Percentiles rank a stretch among this genome's conserved stretches.
Conservation (phyloP, 768 basidiomycete species). For the Fomitopsis pulvina region DNA sequence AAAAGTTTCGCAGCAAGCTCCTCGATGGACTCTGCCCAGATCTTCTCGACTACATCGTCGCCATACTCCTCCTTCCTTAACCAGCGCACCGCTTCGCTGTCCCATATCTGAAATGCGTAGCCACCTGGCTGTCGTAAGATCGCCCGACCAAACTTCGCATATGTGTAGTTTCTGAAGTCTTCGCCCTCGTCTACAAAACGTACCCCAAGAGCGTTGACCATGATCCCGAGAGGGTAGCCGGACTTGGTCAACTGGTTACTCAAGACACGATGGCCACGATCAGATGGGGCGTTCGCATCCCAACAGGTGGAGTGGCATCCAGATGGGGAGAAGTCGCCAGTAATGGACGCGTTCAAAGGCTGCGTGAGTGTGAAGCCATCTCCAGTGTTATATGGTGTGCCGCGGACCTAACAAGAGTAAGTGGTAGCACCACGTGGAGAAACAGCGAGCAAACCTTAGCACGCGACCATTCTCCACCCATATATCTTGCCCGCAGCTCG, state of each 20-base stretch:
- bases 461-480: constrained; percentile 53
- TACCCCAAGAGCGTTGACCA: constrained; percentile 51
- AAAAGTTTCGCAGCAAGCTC: constrained; percentile 43
- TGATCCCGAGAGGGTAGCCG: constrained; percentile 65
- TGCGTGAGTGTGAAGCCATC: constrained; percentile 54
- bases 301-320: constrained; percentile 72
- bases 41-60: constrained; percentile 51
- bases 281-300: constrained; percentile 52
- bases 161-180: constrained; percentile 69
- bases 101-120: constrained; percentile 63
- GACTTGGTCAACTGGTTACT: constrained; percentile 73
- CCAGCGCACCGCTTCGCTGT: constrained; percentile 34
- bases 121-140: constrained; percentile 54
- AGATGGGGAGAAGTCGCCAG: constrained; percentile 47
- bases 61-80: constrained; percentile 63
- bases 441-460: constrained; percentile 37
- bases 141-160: constrained; percentile 59
- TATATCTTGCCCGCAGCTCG: constrained; percentile 42
- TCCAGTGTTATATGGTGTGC: constrained; percentile 67
- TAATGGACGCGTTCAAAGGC: constrained; percentile 43
- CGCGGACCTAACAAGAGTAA: constrained; percentile 42
- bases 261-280: constrained; percentile 47
- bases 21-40: constrained; percentile 38
- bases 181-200: constrained; percentile 70
- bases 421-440: neutral